These are phyloP conservation scores for Saturnispora sekii DNA, from an alignment of 805 yeast genomes.

Conservation along the genomic window DNA sequence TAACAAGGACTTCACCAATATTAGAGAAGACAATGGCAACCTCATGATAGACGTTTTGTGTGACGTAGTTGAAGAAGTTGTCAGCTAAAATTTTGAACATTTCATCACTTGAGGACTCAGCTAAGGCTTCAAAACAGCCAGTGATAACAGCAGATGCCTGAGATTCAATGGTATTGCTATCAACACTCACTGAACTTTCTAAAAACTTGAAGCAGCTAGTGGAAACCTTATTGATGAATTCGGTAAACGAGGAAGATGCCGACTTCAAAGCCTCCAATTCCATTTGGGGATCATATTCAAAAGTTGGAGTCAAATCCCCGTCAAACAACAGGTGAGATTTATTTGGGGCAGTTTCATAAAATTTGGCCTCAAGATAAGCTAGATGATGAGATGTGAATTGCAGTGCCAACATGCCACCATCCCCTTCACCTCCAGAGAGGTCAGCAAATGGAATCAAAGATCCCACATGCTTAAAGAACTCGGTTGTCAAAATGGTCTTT, in stretches of 20 bases:
- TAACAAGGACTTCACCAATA: conserved; percentile 61
- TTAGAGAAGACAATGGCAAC: conserved; percentile 61
- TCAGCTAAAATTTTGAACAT: conserved; percentile 38
- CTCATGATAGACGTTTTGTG: conserved; percentile 47
- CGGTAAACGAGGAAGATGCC: conserved; percentile 61
- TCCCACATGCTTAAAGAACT: conserved; percentile 60
- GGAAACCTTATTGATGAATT: conserved; percentile 45
- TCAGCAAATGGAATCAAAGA: conserved; percentile 66
- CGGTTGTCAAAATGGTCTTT: conserved; percentile 59
- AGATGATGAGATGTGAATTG: conserved; percentile 63
- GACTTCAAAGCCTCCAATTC: conserved; percentile 56
- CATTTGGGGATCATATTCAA: conserved; percentile 33
- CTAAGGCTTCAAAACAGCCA: conserved; percentile 34
- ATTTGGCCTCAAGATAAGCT: conserved; percentile 38
- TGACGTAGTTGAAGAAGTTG: conserved; percentile 46
- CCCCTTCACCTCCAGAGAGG: conserved; percentile 36
- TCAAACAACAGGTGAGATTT: conserved; percentile 14
- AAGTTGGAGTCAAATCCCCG: conserved; percentile 20
- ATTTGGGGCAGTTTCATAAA: conserved; percentile 27
- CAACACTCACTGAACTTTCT: conserved; percentile 58
- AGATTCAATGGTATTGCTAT: conserved; percentile 43
- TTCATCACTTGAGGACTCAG: conserved; percentile 53
- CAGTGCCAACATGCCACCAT: conserved; percentile 29
- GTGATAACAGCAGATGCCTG: conserved; percentile 32
- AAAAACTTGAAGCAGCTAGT: conserved; percentile 52